A percentile compares a stretch with the other conserved stretches of the same genome.
These are phyloP conservation scores for Clarkia xantiana DNA, from an alignment of 345 rosid species.

Conservation along the genomic window DNA sequence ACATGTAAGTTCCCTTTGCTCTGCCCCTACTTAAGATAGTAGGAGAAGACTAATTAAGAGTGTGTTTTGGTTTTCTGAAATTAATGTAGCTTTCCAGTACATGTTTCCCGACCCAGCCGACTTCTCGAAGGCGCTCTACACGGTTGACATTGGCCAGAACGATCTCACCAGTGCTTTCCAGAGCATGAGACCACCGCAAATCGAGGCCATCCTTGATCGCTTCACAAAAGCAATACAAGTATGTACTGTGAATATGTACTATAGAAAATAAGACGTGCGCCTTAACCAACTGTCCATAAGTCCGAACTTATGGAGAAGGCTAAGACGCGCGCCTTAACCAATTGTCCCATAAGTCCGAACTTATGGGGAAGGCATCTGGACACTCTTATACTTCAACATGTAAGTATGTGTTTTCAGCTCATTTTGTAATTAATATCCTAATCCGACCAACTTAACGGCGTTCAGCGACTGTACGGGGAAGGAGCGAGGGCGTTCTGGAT, in stretches of 20 bases:
- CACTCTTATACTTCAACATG: too few species aligned
- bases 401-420: neutral
- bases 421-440: neutral
- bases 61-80: too few species aligned
- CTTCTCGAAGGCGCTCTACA: slow-evolving; percentile 15
- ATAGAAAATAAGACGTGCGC: too few species aligned
- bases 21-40: too few species aligned
- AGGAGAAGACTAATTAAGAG: too few species aligned
- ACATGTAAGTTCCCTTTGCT: slow-evolving; percentile 13
- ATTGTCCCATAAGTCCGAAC: too few species aligned
- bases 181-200: slow-evolving; percentile 16
- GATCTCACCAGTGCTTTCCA: slow-evolving; percentile 27
- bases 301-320: too few species aligned
- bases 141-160: slow-evolving; percentile 38
- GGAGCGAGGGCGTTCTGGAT: slow-evolving; percentile 45
- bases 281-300: too few species aligned
- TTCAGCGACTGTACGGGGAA: slow-evolving; percentile 18
- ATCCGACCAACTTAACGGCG: neutral
- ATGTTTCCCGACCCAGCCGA: slow-evolving; percentile 4
- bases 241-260: too few species aligned
- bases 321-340: too few species aligned
- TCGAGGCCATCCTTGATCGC: slow-evolving; percentile 9
- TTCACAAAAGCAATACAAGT: slow-evolving; percentile 28
- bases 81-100: neutral
- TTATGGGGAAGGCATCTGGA: too few species aligned